These are phyloP conservation scores for Phytophthora rubi DNA, from an alignment of 352 stramenopile species.

Conservation along the genomic window DNA sequence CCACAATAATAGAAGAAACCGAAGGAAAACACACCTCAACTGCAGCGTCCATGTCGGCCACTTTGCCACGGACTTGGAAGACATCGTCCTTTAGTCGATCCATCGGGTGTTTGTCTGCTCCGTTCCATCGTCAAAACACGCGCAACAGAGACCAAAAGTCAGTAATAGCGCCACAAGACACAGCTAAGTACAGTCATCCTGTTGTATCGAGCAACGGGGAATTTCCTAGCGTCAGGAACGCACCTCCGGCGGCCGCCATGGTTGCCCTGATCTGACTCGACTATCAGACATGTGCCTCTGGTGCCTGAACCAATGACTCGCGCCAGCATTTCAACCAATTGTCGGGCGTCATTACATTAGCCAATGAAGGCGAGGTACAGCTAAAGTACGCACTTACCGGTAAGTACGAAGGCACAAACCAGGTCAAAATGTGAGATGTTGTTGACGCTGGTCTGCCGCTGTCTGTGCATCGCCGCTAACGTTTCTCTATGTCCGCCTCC, in stretches of 20 bases:
- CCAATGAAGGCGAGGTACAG: no score
- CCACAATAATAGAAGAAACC: neutral
- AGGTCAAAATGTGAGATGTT: conserved; percentile 26
- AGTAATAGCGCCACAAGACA: neutral
- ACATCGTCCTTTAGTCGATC: conserved; percentile 63
- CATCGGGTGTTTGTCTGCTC: conserved; percentile 51
- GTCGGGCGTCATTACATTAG: no score
- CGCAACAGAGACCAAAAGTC: conserved; percentile 13
- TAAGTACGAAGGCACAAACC: no score
- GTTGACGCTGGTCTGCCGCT: conserved; percentile 5
- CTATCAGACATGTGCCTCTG: neutral
- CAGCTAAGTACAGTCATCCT: conserved; percentile 2
- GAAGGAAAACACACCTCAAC: conserved; percentile 44
- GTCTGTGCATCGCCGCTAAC: neutral
- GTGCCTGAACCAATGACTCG: conserved; percentile 10
- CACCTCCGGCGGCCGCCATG: conserved; percentile 52
- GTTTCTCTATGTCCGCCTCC: neutral
- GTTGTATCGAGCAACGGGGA: conserved; percentile 2
- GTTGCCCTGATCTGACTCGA: conserved; percentile 1
- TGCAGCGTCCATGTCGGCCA: conserved; percentile 46
- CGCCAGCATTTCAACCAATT: no score
- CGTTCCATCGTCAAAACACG: conserved; percentile 19
- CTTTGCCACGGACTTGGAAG: conserved; percentile 62
- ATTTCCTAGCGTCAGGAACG: conserved; percentile 16
- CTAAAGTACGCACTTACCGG: no score